Evolutionary conservation across 768 basidiomycete species (phyloP), one percentile per base, ranked within the genome.

Genomic region (Scleroderma bovista): DNA sequence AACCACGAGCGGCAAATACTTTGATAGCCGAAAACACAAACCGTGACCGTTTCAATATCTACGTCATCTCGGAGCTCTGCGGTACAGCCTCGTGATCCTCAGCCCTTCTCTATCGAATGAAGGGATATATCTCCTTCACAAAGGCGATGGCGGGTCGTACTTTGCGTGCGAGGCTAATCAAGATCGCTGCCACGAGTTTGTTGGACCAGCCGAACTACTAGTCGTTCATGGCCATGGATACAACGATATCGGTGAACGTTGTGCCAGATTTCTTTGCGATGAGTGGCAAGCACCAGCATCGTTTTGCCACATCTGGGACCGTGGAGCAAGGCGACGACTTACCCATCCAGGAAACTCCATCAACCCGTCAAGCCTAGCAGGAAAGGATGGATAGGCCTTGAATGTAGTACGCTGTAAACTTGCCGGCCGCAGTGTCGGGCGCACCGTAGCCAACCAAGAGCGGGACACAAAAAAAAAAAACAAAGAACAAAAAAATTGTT

Each of bases 221-320:
- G n/a, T n/a, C 86, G 69, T 80, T 85, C 24, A 83, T 83, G 54
- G 89, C 72, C 10, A 81, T 81, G 2, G 83, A 85, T 32, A 84
- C 79, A 6, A 85, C 79, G 51, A 91, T 77, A 65, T 91, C 90
- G 72, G 97, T 95, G 64, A 99, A 99, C 0, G 93, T 95, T 6
- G 96, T 96, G n/a, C 92, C 90, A 3, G 88, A 92, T 72, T 99
- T 94, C 65, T 95, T 96, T 12, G 96, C 96, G 8, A 99, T 78
- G 2, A n/a, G n/a, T n/a, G n/a, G 95, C 95, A 65, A 94, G 95
- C 1, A 96, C 96, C 16, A 99, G 78, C 93, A 99, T 94, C 2
- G 96, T 98, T 74, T 99, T 99, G 22, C 96, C 96, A 57, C 96
- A 99, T 6, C 96, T 95, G 36, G 94, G 96, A 0, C 96, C 96